These are phyloP conservation scores for Coemansia nantahalensis DNA, from an alignment of 192 early-diverging fungal genomes.

Conservation along the genomic window DNA sequence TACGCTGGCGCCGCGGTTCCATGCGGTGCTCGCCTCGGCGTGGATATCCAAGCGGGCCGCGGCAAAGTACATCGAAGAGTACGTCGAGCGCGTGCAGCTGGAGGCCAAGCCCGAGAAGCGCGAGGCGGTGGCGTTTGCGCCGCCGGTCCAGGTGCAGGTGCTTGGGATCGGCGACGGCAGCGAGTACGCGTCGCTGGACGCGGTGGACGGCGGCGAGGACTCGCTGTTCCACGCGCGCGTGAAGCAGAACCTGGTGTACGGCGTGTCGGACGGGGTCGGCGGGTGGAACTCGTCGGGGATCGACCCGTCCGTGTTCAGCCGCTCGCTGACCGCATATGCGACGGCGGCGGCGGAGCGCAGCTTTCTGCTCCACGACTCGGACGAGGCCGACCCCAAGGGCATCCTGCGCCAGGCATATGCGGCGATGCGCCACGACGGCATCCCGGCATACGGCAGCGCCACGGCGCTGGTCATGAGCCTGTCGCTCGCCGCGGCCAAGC, in stretches of 20 bases:
- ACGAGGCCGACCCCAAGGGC: slow-evolving; percentile 44
- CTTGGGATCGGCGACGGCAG: slow-evolving; percentile 10
- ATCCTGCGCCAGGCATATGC: slow-evolving; percentile 46
- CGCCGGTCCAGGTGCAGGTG: slow-evolving; percentile 51
- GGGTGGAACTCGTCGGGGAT: slow-evolving; percentile 53
- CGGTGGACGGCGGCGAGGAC: slow-evolving; percentile 51
- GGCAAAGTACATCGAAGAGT: slow-evolving; percentile 44
- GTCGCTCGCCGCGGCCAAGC: slow-evolving; percentile 23
- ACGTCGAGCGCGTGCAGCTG: slow-evolving; percentile 22
- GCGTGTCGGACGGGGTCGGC: slow-evolving; percentile 51
- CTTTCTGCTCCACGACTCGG: slow-evolving; percentile 49
- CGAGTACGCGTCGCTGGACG: slow-evolving; percentile 35
- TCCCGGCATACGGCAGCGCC: slow-evolving; percentile 42
- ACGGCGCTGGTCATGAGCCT: slow-evolving; percentile 38
- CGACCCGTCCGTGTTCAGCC: slow-evolving; percentile 49
- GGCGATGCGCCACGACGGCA: slow-evolving; percentile 30
- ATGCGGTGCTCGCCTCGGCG: slow-evolving; percentile 45
- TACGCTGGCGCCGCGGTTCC: slow-evolving; percentile 37
- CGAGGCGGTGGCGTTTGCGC: slow-evolving; percentile 29
- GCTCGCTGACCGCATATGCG: slow-evolving; percentile 44
- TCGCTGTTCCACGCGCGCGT: slow-evolving; percentile 43
- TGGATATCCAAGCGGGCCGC: slow-evolving; percentile 52
- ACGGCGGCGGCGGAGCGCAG: slow-evolving; percentile 15
- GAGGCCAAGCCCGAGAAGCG: slow-evolving; percentile 4
- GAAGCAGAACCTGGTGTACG: slow-evolving; percentile 45